Conservation (phyloP, 768 basidiomycete species). For the Calvatia gigantea region DNA sequence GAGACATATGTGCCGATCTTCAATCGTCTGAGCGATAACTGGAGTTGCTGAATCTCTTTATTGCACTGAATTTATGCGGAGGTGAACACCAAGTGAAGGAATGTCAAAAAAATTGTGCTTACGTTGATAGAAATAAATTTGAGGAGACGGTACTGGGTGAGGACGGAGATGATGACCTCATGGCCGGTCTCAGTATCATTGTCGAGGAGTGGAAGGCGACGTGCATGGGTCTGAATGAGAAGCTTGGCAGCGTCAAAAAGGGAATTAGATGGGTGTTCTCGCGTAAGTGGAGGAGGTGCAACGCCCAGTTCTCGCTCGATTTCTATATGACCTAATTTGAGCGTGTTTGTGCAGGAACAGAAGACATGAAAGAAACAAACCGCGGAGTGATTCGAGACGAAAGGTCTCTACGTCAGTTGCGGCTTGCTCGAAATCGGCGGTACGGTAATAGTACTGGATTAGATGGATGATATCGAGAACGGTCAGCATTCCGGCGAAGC, state of each 20-base stretch:
- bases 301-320: conserved; percentile 93
- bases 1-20: conserved; percentile 93
- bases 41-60: conserved; percentile 77
- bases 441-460: conserved; percentile 97
- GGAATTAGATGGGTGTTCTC: conserved; percentile 83
- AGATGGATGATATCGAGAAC: conserved; percentile 99
- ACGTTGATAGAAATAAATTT: conserved; percentile 99
- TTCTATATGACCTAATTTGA: conserved; percentile 45
- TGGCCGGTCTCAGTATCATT: conserved; percentile 91
- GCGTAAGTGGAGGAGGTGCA: conserved; percentile 84
- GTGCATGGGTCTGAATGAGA: conserved; percentile 93
- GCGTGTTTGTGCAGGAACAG: conserved; percentile 2
- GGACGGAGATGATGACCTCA: conserved; percentile 91
- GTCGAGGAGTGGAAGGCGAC: conserved; percentile 91
- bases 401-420: conserved; percentile 91
- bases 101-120: conserved; percentile 22
- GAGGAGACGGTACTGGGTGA: conserved; percentile 96
- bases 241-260: conserved; percentile 88
- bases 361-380: conserved; percentile 39
- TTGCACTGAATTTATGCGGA: conserved; percentile 57
- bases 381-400: conserved; percentile 83
- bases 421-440: conserved; percentile 80
- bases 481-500: conserved; percentile 97
- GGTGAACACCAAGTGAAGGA: conserved; percentile 12
- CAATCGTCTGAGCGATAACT: conserved; percentile 77